Evolutionary conservation across 2,329 filamentous ascomycete species (phyloP).

Genomic region (Aureobasidium namibiae): DNA sequence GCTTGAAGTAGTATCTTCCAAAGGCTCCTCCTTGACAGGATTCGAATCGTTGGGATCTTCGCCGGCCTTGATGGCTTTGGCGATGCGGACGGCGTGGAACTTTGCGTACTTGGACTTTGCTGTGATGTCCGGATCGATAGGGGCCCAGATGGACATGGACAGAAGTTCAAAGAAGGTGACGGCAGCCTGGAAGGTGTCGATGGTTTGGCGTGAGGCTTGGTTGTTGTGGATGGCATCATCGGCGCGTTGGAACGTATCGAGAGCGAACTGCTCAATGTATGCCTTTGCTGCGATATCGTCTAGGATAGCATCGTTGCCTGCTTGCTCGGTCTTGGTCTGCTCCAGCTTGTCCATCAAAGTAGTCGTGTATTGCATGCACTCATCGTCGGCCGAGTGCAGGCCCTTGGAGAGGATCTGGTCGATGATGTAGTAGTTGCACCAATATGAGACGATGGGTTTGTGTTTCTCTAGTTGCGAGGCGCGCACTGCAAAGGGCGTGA

Average conservation of each 20-base stretch:
- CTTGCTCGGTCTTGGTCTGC: slow-evolving; percentile 64
- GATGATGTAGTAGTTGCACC: slow-evolving; percentile 91
- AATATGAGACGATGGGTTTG: slow-evolving; percentile 87
- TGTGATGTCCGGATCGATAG: slow-evolving; percentile 63
- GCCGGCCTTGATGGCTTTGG: slow-evolving; percentile 82
- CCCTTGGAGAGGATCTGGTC: slow-evolving; percentile 79
- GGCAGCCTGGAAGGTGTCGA: slow-evolving; percentile 86
- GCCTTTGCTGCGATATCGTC: slow-evolving; percentile 83
- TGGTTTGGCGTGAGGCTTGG: slow-evolving; percentile 84
- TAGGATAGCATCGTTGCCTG: slow-evolving; percentile 70
- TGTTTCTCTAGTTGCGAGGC: slow-evolving; percentile 75
- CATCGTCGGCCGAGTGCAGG: slow-evolving; percentile 70
- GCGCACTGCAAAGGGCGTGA: slow-evolving; percentile 74
- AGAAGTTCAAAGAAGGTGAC: slow-evolving; percentile 86
- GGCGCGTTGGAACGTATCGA: slow-evolving; percentile 78
- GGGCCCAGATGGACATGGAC: slow-evolving; percentile 64
- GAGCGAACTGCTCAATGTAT: slow-evolving; percentile 88
- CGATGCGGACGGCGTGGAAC: slow-evolving; percentile 85
- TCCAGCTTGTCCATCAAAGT: slow-evolving; percentile 88
- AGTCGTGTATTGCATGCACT: slow-evolving; percentile 72
- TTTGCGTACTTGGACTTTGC: slow-evolving; percentile 95
- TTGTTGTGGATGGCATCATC: slow-evolving; percentile 75
- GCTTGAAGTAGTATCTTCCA: slow-evolving; percentile 27
- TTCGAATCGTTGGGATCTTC: slow-evolving; percentile 90
- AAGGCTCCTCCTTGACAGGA: slow-evolving; percentile 57